Evolutionary conservation across 305 asterid genomes (phyloP).

Genomic region (Andrographis paniculata): DNA sequence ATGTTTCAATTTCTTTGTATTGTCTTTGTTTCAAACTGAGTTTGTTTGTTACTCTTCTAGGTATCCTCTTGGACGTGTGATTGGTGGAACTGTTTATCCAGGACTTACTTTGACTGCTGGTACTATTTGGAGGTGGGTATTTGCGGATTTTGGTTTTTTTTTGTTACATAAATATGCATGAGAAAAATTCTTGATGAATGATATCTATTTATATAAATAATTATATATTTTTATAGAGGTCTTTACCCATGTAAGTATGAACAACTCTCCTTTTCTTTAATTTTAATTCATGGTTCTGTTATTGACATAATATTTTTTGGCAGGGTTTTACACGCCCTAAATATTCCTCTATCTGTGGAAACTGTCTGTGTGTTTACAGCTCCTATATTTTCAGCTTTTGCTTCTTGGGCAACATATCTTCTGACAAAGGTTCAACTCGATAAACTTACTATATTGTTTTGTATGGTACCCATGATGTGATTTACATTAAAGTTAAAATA

Average conservation of each 20-base stretch:
- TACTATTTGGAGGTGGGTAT: constrained; percentile 77
- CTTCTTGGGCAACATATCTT: constrained; percentile 97
- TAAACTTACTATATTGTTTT: constrained; percentile 9
- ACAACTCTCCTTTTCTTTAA: background rate
- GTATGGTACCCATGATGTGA: background rate
- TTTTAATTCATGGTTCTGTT: constrained; percentile 5
- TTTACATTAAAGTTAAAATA: too few species aligned
- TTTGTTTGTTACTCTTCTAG: constrained; percentile 33
- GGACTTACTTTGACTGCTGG: constrained; percentile 99
- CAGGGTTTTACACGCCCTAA: constrained; percentile 82
- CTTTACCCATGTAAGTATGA: constrained; percentile 9
- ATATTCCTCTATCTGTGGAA: constrained; percentile 94
- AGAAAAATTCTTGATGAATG: constrained; percentile 7
- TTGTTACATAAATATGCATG: constrained; percentile 8
- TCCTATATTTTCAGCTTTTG: constrained; percentile 96
- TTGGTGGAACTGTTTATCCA: constrained; percentile 99
- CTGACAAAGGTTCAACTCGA: constrained; percentile 77
- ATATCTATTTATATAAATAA: constrained; percentile 8
- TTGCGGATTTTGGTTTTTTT: constrained; percentile 12
- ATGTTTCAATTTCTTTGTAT: constrained; percentile 2
- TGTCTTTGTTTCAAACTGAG: constrained; percentile 14
- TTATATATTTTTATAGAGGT: constrained; percentile 4
- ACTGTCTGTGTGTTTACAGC: constrained; percentile 99
- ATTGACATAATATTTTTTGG: constrained; percentile 25
- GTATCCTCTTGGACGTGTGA: constrained; percentile 99